These are phyloP conservation scores for Westerdykella ornata DNA, from an alignment of 2,329 filamentous ascomycete species.

Conservation along the genomic window DNA sequence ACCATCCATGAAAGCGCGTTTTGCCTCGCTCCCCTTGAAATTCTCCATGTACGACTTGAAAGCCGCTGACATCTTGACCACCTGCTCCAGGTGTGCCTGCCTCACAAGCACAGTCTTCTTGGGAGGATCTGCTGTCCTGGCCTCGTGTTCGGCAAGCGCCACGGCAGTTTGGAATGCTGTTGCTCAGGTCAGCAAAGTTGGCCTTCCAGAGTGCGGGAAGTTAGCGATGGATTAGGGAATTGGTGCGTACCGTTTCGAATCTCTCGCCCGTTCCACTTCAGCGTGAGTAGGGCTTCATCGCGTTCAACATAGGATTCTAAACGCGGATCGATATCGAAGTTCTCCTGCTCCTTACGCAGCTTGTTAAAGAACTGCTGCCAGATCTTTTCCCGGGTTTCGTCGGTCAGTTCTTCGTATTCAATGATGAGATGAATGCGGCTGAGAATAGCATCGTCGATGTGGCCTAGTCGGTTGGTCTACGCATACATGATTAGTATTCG, in stretches of 20 bases:
- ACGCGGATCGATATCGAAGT: too few species aligned
- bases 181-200: neutral
- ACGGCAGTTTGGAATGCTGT: conserved; percentile 19
- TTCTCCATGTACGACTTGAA: conserved; percentile 12
- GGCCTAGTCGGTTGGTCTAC: too few species aligned
- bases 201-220: neutral
- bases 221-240: too few species aligned
- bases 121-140: conserved; percentile 4
- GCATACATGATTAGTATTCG: conserved; percentile 27
- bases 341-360: conserved; percentile 9
- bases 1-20: neutral
- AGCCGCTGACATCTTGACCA: conserved; percentile 8
- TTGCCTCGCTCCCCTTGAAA: conserved; percentile 6
- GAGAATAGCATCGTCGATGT: too few species aligned
- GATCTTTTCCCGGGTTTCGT: conserved; percentile 10
- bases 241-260: conserved; percentile 21
- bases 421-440: too few species aligned
- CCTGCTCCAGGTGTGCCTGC: conserved; percentile 7
- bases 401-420: conserved; percentile 10
- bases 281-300: too few species aligned
- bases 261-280: conserved; percentile 25
- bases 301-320: too few species aligned
- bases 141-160: conserved; percentile 9
- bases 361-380: conserved; percentile 23
- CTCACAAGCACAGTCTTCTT: too few species aligned